Conservation (phyloP, 805 yeast species). For the Yueomyces sp. region DNA sequence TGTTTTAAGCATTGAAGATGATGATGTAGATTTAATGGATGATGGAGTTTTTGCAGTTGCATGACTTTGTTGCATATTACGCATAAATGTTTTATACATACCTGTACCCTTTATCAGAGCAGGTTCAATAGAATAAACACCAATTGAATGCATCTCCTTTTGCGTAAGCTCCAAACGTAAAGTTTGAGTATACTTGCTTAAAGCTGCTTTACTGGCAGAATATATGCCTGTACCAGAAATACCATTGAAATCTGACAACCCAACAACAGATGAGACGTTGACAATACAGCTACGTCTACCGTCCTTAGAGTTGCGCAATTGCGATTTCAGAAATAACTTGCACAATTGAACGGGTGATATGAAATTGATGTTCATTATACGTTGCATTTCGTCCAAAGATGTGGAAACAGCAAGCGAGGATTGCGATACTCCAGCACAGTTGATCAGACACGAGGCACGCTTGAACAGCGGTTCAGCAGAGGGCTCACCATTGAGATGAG, state of each 20-base stretch:
- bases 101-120: conserved; percentile 17
- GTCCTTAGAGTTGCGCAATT: background rate
- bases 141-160: conserved; percentile 1
- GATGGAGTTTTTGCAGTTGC: too few species aligned
- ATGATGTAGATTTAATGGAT: too few species aligned
- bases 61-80: background rate
- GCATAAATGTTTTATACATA: conserved; percentile 7
- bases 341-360: conserved; percentile 14
- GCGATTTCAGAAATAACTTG: conserved; percentile 10
- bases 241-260: conserved; percentile 1
- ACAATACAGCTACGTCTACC: conserved; percentile 8
- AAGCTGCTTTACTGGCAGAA: conserved; percentile 22
- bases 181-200: conserved; percentile 14
- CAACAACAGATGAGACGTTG: conserved; percentile 20
- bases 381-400: conserved; percentile 4
- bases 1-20: too few species aligned
- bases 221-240: conserved; percentile 20
- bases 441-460: conserved; percentile 3
- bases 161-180: conserved; percentile 10
- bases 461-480: too few species aligned
- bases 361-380: conserved; percentile 18
- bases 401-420: conserved; percentile 12
- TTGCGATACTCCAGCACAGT: conserved; percentile 23
- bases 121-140: conserved; percentile 6
- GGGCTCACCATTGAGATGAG: too few species aligned